Evolutionary conservation across 2,329 filamentous ascomycete genomes (phyloP).

Genomic region (Lithohypha guttulata): DNA sequence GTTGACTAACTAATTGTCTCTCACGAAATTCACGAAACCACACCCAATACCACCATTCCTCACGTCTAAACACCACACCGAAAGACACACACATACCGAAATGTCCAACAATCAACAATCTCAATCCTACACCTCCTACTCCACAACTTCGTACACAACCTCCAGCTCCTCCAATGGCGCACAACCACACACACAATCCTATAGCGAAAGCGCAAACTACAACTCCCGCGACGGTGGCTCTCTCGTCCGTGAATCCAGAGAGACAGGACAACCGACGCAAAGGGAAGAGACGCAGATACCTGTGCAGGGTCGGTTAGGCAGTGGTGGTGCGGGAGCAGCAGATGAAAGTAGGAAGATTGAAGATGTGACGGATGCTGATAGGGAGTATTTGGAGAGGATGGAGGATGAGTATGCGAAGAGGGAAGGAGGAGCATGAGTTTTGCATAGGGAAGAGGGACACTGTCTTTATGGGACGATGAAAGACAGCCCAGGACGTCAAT

Average conservation of each 20-base stretch:
- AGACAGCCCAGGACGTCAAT: no score
- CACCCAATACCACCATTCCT: not conserved
- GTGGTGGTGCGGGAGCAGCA: conserved; percentile 18
- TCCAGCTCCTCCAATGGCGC: not conserved
- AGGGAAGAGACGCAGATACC: conserved; percentile 25
- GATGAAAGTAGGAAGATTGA: conserved; percentile 13
- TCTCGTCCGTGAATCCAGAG: conserved; percentile 8
- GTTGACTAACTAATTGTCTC: no score
- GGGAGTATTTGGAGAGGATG: conserved; percentile 8
- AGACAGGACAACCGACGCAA: conserved; percentile 8
- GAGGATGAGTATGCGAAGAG: conserved; percentile 10
- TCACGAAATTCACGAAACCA: not conserved
- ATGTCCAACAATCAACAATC: conserved; percentile 6
- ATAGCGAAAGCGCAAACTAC: conserved; percentile 1
- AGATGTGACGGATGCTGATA: conserved; percentile 19
- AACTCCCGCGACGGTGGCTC: conserved; percentile 6
- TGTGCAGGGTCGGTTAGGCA: conserved; percentile 21
- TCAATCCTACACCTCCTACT: conserved; percentile 7
- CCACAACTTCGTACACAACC: conserved; percentile 7
- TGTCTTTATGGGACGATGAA: not conserved
- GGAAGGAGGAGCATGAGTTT: conserved; percentile 7
- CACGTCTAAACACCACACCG: no score
- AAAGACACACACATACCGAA: no score
- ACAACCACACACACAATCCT: conserved; percentile 6
- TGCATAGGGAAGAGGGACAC: no score